These are phyloP conservation scores for Penicillium chermesinum DNA, from an alignment of 495 filamentous ascomycete genomes.

Conservation along the genomic window DNA sequence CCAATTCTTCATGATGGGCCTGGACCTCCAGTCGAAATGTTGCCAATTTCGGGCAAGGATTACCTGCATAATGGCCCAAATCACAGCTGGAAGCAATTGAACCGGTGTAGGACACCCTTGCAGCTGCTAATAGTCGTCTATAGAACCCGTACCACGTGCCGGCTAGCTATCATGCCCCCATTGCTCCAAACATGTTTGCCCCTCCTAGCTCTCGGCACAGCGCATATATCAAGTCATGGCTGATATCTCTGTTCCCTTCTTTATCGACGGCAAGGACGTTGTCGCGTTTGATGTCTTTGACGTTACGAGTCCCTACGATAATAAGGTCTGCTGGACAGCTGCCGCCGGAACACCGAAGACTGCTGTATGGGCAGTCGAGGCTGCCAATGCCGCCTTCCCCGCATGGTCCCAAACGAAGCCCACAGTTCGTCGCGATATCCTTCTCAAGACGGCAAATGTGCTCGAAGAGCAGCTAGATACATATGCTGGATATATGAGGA, in stretches of 20 bases:
- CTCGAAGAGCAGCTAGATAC: slow-evolving; percentile 58
- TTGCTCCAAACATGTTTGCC: too few species aligned
- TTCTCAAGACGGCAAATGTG: slow-evolving; percentile 67
- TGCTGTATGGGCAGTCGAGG: slow-evolving; percentile 56
- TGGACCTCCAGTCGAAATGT: too few species aligned
- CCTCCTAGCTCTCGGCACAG: not conserved
- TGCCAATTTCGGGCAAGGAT: too few species aligned
- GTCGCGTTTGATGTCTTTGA: slow-evolving; percentile 53
- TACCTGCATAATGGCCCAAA: too few species aligned
- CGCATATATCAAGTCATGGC: slow-evolving; percentile 1
- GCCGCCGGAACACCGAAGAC: slow-evolving; percentile 58
- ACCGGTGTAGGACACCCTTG: too few species aligned
- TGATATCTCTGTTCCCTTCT: slow-evolving; percentile 52
- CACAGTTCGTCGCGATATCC: slow-evolving; percentile 60
- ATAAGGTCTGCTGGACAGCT: slow-evolving; percentile 55
- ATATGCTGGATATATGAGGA: slow-evolving; percentile 55
- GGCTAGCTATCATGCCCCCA: too few species aligned
- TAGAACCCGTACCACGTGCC: too few species aligned
- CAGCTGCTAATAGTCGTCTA: too few species aligned
- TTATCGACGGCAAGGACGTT: slow-evolving; percentile 65
- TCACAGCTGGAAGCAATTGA: too few species aligned
- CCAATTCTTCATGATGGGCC: too few species aligned
- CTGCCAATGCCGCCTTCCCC: slow-evolving; percentile 64
- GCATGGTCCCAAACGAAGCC: slow-evolving; percentile 66
- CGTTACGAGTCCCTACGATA: slow-evolving; percentile 63